Conservation (phyloP, 2,329 filamentous ascomycete genomes). For the Diaporthe vexans region DNA sequence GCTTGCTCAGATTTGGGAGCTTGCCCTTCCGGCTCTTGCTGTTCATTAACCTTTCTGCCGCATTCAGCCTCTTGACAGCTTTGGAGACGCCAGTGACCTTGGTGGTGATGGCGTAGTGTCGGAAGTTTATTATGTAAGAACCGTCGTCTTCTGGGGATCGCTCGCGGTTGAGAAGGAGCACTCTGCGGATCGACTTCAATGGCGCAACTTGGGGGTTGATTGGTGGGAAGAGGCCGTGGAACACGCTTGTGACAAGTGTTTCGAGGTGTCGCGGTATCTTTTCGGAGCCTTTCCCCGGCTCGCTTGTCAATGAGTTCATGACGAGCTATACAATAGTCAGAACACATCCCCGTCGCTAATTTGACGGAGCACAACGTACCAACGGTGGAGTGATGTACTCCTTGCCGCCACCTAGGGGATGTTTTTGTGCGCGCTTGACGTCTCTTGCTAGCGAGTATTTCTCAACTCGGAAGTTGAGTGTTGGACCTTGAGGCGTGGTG, state of each 20-base stretch:
- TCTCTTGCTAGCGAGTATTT: slow-evolving; percentile 96
- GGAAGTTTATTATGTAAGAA: slow-evolving; percentile 85
- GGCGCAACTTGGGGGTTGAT: slow-evolving; percentile 94
- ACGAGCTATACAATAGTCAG: slow-evolving; percentile 72
- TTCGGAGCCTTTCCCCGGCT: slow-evolving; percentile 70
- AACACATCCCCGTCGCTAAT: slow-evolving; percentile 45
- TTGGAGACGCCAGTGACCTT: slow-evolving; percentile 88
- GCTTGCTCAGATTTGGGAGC: slow-evolving; percentile 89
- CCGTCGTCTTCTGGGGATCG: slow-evolving; percentile 65
- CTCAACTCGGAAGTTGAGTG: slow-evolving; percentile 93
- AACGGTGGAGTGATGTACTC: slow-evolving; percentile 89
- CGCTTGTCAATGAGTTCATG: slow-evolving; percentile 95
- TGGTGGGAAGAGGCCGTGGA: slow-evolving; percentile 95
- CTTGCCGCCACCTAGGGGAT: slow-evolving; percentile 85
- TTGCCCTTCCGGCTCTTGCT: slow-evolving; percentile 74
- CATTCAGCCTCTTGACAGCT: slow-evolving; percentile 85
- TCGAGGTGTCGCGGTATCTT: slow-evolving; percentile 95
- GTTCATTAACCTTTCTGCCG: slow-evolving; percentile 83
- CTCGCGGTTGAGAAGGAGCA: slow-evolving; percentile 91
- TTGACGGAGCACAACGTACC: slow-evolving; percentile 58
- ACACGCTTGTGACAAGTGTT: slow-evolving; percentile 90
- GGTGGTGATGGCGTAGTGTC: slow-evolving; percentile 96
- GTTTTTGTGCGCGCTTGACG: slow-evolving; percentile 85
- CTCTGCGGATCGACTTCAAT: slow-evolving; percentile 90
- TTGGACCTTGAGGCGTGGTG: slow-evolving; percentile 90